Evolutionary conservation across 768 basidiomycete genomes (phyloP), one percentile per base, ranked within the genome.

Genomic region (Tylopilus balloui): DNA sequence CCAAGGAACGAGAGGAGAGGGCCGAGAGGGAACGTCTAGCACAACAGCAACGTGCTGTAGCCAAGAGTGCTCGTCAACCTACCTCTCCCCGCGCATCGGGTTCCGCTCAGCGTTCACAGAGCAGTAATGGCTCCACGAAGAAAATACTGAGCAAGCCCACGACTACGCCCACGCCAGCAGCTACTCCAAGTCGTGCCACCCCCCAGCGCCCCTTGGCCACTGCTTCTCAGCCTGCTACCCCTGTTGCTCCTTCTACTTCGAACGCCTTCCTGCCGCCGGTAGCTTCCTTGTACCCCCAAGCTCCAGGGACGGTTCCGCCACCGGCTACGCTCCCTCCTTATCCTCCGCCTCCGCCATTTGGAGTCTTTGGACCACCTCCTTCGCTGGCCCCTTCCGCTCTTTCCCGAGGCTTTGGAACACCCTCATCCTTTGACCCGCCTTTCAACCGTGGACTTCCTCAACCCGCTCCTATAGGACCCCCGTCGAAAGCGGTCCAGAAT

Each of bases 1-100:
- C 77, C 45, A 83, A 78, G 56, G 85, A 85, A 66, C 79, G 81
- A 51, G 77, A 76, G 42, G 83, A 81, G 44, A 79, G 79, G 48
- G 74, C 73, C 45, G 70, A 73, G 41, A 76, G 75, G 52, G 73
- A 74, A 36, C 76, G 75, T 45, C 58, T 63, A 42, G 64, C 60
- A 38, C 76, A 76, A 55, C 75, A 75, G 56, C 79, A 83, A 53
- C 79, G 76, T 53, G 73, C 77, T 11, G 69, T 71, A 42, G 66
- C 72, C 43, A 78, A 71, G 58, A 71, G 66, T 34, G 54, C 71
- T 42, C 78, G 83, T 45, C 62, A 74, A 44, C 79, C 78, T 29
- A 70, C 77, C 8, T 78, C 79, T 50, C 79, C 73, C 55, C 79
- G 73, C 31, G 65, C 75, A 10, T 73, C 77, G n/a, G 71, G 73